Base-by-base conservation (phyloP, 148 eudicot species). In the Cornus suecica region DNA sequence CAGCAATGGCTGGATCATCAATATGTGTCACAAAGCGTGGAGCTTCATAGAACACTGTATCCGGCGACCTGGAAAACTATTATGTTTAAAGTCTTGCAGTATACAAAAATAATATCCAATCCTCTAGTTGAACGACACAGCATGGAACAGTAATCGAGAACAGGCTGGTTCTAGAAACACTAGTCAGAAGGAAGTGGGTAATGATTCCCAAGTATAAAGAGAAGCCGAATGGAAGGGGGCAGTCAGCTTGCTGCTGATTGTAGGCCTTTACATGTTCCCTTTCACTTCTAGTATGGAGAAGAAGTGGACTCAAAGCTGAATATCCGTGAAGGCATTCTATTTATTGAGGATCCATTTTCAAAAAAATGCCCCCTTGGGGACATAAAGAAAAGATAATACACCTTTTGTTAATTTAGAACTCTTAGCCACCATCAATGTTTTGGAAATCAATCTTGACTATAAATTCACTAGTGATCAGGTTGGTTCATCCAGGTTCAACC, bases 21-120 rank as follows among this genome's bases (percentile, higher is more conserved):
- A 95, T 95, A 81, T 95, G 99, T 27, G 97, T 95, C 72, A 95
- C 99, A 77, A 95, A 92, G 72, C 99, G 97, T 3, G 99, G 99
- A 68, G 92, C 76, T 73, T 95, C 97, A 83, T 95, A 95, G 83
- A 95, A 95, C 48, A 69, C 22, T 58, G 90, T 28, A 85, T 95
- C 99, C 30, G 92, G 72, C 62, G 97, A 89, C 81, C 98, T 94
- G 91, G 76, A 78, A 79, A 80, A 83, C 14, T 41, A 54, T 26
- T 42, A 54, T n/a, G 20, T 22, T 22, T 25, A 16, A 51, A 37
- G 75, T 51, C 25, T 26, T 22, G 27, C 62, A 42, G 41, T 72
- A 66, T 30, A 45, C 51, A 30, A 56, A 56, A 58, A 76, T 25
- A 20, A 13, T 31, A n/a, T n/a, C 5, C 66, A 31, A 72, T 32